Percentiles rank a stretch among this genome's conserved stretches.
Conservation (phyloP, 1,139 yeast species). For the Protomyces lactucae-debilis region DNA sequence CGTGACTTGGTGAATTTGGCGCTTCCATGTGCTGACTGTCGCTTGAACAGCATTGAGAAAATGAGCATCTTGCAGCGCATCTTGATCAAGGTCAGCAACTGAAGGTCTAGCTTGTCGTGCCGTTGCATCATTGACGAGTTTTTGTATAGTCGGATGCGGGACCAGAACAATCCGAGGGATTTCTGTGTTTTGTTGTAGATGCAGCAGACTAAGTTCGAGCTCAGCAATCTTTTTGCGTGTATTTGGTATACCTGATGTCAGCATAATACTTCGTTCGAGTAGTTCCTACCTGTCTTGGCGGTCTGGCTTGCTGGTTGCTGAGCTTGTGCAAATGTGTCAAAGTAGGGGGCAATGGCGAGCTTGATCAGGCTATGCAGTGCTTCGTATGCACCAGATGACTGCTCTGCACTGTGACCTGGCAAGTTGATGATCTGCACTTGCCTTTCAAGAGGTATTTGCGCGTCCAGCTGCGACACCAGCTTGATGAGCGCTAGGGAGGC, state of each 20-base stretch:
- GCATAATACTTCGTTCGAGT: not conserved
- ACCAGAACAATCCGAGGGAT: slow-evolving; percentile 57
- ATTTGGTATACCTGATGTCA: slow-evolving; percentile 22
- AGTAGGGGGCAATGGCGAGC: slow-evolving; percentile 52
- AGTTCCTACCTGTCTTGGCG: not conserved
- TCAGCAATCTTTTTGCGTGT: slow-evolving; percentile 67
- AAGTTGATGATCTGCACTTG: slow-evolving; percentile 28
- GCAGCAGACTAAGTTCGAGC: slow-evolving; percentile 61
- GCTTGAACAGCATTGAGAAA: slow-evolving; percentile 64
- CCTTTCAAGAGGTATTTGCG: slow-evolving; percentile 3
- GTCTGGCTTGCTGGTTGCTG: slow-evolving; percentile 10
- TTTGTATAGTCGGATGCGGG: slow-evolving; percentile 52
- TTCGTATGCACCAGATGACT: slow-evolving; percentile 45
- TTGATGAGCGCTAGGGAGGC: slow-evolving; percentile 28
- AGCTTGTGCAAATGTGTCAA: slow-evolving; percentile 43
- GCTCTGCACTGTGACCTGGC: slow-evolving; percentile 8
- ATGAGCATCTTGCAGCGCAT: slow-evolving; percentile 47
- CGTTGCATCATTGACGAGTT: slow-evolving; percentile 41
- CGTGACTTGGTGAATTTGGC: slow-evolving; percentile 57
- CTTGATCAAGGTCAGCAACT: slow-evolving; percentile 38
- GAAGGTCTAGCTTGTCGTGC: slow-evolving; percentile 36
- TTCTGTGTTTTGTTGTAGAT: slow-evolving; percentile 62
- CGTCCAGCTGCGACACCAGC: not conserved
- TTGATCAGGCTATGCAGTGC: slow-evolving; percentile 56
- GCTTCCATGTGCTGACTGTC: slow-evolving; percentile 69